phyloP scores from a whole-genome alignment of 202 grass and related monocot genomes.

The Sporobolus alterniflorus region DNA sequence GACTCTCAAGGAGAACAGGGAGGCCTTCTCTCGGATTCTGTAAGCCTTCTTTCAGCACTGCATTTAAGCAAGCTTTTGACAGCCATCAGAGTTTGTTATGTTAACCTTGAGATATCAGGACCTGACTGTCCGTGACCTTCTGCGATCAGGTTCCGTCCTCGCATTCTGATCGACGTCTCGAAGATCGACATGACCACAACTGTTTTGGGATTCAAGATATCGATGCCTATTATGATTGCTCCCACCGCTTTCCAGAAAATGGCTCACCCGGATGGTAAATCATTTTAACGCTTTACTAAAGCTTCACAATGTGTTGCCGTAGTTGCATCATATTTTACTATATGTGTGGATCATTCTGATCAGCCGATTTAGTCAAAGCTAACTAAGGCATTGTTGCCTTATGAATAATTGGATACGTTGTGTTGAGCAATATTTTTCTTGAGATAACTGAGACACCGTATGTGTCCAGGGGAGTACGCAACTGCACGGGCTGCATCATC shows the following conservation, averaged over 20 bases:
- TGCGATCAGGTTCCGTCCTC: constrained; percentile 79
- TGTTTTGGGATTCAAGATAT: constrained; percentile 73
- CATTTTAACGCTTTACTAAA: not conserved
- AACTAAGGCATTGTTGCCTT: no score
- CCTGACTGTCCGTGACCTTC: no score
- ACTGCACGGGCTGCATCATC: constrained; percentile 77
- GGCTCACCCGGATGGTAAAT: constrained; percentile 82
- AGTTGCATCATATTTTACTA: not conserved
- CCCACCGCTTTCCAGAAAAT: constrained; percentile 88
- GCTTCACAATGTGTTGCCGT: not conserved
- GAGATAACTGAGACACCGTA: not conserved
- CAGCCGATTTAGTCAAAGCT: no score
- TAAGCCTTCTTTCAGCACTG: constrained; percentile 40
- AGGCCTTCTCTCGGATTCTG: constrained; percentile 84
- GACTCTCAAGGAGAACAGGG: constrained; percentile 82
- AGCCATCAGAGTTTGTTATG: no score
- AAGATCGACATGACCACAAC: constrained; percentile 58
- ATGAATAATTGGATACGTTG: no score
- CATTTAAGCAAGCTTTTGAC: not conserved
- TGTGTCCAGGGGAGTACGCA: constrained; percentile 80
- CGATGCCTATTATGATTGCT: constrained; percentile 95
- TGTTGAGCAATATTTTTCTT: not conserved
- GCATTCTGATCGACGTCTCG: constrained; percentile 74
- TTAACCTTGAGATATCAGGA: not conserved
- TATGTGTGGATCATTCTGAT: no score